Conservation (phyloP, 2,329 filamentous ascomycete genomes). For the Tolypocladium tropicale region DNA sequence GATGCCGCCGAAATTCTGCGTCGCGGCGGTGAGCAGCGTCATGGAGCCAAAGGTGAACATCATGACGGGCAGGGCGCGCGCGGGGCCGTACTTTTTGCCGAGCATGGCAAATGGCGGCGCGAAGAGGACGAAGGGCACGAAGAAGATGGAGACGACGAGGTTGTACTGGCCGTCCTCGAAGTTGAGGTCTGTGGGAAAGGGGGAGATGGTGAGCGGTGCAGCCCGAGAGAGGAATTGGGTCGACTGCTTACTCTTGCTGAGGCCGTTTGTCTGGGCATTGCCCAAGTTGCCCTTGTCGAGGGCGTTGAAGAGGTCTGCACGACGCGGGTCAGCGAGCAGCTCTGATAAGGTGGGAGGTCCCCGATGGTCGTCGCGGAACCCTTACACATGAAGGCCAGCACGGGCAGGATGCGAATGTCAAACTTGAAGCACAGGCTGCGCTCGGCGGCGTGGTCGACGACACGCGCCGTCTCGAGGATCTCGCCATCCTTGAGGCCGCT, state of each 20-base stretch:
- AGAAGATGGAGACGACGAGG: slow-evolving; percentile 62
- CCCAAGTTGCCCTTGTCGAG: slow-evolving; percentile 33
- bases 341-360: not conserved
- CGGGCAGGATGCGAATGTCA: slow-evolving; percentile 41
- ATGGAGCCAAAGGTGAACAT: slow-evolving; percentile 64
- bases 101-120: slow-evolving; percentile 50
- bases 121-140: slow-evolving; percentile 63
- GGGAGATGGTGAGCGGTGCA: not conserved
- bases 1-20: slow-evolving; percentile 36
- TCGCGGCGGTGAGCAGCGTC: slow-evolving; percentile 48
- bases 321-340: not conserved
- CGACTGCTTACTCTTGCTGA: slow-evolving; percentile 20
- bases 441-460: slow-evolving; percentile 34
- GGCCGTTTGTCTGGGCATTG: slow-evolving; percentile 46
- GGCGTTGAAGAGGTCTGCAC: slow-evolving; percentile 33
- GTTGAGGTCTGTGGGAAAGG: slow-evolving; percentile 31
- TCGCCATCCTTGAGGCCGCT: slow-evolving; percentile 4
- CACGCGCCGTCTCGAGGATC: slow-evolving; percentile 13
- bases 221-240: too few species aligned
- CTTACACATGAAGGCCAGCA: slow-evolving; percentile 43
- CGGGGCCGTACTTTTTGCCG: slow-evolving; percentile 61
- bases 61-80: slow-evolving; percentile 55
- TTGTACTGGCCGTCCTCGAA: slow-evolving; percentile 59
- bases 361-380: not conserved
- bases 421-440: slow-evolving; percentile 42